Evolutionary conservation across 768 basidiomycete genomes (phyloP).

Genomic region (Russula sp.): DNA sequence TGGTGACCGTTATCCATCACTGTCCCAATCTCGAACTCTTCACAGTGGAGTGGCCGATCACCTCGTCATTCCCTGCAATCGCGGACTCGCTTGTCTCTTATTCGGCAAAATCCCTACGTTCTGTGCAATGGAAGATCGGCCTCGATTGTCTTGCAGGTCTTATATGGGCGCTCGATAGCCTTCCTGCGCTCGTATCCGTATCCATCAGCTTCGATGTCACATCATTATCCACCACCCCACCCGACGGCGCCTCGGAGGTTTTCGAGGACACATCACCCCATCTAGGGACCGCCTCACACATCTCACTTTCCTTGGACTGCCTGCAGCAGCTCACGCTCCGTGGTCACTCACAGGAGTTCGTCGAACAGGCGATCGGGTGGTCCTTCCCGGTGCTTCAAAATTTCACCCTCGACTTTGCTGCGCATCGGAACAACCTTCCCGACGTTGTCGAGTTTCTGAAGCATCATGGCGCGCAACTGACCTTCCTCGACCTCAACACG

Average conservation of each 20-base stretch:
- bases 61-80: constrained; percentile 51
- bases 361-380: constrained; percentile 68
- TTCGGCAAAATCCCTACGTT: constrained; percentile 45
- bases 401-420: constrained; percentile 49
- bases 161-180: constrained; percentile 62
- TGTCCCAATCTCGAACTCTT: constrained; percentile 73
- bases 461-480: constrained; percentile 48
- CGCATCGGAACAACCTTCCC: constrained; percentile 42
- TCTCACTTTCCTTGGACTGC: constrained; percentile 44
- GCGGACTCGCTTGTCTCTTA: constrained; percentile 53
- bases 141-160: constrained; percentile 51
- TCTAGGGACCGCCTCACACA: constrained; percentile 54
- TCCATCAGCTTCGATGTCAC: constrained; percentile 43
- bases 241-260: background rate
- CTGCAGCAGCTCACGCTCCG: constrained; percentile 58
- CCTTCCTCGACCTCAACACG: constrained; percentile 59
- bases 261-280: constrained; percentile 37
- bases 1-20: constrained; percentile 52
- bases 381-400: constrained; percentile 50
- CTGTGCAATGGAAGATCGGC: constrained; percentile 54
- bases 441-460: constrained; percentile 54
- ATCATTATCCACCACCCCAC: background rate
- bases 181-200: constrained; percentile 48
- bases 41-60: constrained; percentile 59
- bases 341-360: constrained; percentile 54